These are phyloP conservation scores for Aspergillus sp. DNA, from an alignment of 2,329 filamentous ascomycete species.

Conservation along the genomic window DNA sequence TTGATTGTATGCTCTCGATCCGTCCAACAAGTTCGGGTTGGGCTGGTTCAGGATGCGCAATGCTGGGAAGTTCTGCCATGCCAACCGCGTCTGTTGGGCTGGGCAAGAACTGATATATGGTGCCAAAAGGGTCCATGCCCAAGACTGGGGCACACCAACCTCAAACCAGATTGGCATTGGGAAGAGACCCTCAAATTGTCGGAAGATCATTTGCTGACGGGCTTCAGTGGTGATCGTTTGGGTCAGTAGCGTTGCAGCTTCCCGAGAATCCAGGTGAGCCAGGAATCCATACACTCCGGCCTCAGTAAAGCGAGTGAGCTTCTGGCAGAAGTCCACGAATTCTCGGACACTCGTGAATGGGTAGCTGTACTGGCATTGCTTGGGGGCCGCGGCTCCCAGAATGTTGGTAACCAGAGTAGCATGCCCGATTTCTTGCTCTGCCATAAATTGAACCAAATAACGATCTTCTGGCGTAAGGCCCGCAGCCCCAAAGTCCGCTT, in stretches of 20 bases:
- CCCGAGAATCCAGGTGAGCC: slow-evolving; percentile 66
- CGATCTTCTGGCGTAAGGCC: slow-evolving; percentile 63
- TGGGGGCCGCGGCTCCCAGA: slow-evolving; percentile 60
- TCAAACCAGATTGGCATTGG: slow-evolving; percentile 81
- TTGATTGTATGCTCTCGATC: slow-evolving; percentile 55
- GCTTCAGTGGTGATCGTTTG: slow-evolving; percentile 73
- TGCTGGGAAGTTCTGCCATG: slow-evolving; percentile 77
- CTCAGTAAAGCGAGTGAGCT: slow-evolving; percentile 74
- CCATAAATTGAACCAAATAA: slow-evolving; percentile 67
- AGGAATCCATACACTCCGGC: slow-evolving; percentile 74
- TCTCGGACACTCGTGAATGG: slow-evolving; percentile 66
- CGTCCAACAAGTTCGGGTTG: slow-evolving; percentile 61
- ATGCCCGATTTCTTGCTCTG: slow-evolving; percentile 67
- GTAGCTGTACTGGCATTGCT: slow-evolving; percentile 75
- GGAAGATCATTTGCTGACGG: slow-evolving; percentile 76
- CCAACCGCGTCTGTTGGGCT: slow-evolving; percentile 60
- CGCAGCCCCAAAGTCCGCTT: slow-evolving; percentile 58
- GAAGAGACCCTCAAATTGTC: slow-evolving; percentile 70
- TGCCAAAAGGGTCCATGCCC: slow-evolving; percentile 73
- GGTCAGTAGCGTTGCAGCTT: slow-evolving; percentile 62
- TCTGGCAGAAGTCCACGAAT: slow-evolving; percentile 76
- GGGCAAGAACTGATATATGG: slow-evolving; percentile 76
- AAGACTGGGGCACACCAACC: slow-evolving; percentile 70
- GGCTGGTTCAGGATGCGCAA: slow-evolving; percentile 67
- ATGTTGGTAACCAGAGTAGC: slow-evolving; percentile 70